Percentiles rank a stretch among this genome's conserved stretches.
Conservation (phyloP, 495 filamentous ascomycete species). For the Penicillium riverlandense region DNA sequence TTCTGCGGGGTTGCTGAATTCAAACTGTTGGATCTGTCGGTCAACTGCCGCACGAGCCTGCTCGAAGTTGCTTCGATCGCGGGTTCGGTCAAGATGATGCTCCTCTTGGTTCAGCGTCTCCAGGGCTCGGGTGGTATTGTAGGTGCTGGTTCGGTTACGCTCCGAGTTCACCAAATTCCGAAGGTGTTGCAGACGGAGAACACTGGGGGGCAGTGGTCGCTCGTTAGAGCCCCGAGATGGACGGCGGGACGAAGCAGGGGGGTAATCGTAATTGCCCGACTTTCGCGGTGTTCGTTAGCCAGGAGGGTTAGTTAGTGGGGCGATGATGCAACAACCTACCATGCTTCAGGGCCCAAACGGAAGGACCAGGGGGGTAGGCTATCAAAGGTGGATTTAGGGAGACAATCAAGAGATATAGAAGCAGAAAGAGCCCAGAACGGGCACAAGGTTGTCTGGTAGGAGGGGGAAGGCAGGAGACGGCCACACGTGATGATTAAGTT, state of each 20-base stretch:
- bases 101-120: conserved; percentile 34
- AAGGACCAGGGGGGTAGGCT: too few species aligned
- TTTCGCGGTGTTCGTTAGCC: conserved; percentile 19
- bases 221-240: conserved; percentile 15
- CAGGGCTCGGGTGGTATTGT: conserved; percentile 31
- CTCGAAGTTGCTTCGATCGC: conserved; percentile 17
- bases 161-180: conserved; percentile 34
- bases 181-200: conserved; percentile 27
- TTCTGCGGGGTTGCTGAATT: conserved; percentile 6
- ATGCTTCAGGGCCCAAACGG: not conserved
- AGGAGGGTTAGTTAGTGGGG: conserved; percentile 2
- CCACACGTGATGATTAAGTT: too few species aligned
- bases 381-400: not conserved
- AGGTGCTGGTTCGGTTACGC: conserved; percentile 28
- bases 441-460: too few species aligned
- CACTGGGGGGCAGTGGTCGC: conserved; percentile 2
- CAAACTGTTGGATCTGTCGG: conserved; percentile 18
- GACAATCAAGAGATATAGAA: not conserved
- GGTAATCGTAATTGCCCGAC: conserved; percentile 56
- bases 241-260: conserved; percentile 39
- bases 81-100: conserved; percentile 13
- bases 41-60: conserved; percentile 19
- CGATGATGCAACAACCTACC: not conserved
- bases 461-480: too few species aligned
- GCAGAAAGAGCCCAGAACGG: not conserved